Evolutionary conservation across 2,329 filamentous ascomycete genomes (phyloP), one percentile per base, ranked within the genome.

Genomic region (Pezicula rhizophila): DNA sequence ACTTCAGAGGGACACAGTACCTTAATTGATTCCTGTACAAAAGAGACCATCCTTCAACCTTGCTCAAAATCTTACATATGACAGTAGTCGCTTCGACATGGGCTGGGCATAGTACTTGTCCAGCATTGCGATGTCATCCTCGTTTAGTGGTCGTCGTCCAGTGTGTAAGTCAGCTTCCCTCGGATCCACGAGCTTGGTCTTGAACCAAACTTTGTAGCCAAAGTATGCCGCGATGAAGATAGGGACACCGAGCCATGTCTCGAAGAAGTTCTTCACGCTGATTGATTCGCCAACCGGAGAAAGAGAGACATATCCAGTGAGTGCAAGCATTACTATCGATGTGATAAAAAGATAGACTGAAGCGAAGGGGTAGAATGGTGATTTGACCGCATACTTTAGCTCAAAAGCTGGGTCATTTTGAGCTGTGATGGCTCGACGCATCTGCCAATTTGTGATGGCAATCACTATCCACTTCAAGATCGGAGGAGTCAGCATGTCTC

Each of bases 381-480:
- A 42, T 20, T 42, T 20, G 8, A 42, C 39, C 8, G 39, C 39
- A n/a, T 42, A 42, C 4, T 17, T 17, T 14, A 42, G 20, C 20
- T 42, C 39, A 17, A 42, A 23, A 20, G 39, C 39, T 42, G 39
- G 39, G 20, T 42, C 39, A 25, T 42, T 42, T 25, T 42, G 40
- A 28, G n/a, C 3, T n/a, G 23, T 42, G 40, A 42, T 11, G 5
- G 40, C 40, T 26, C 25, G 20, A 8, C 25, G 40, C 40, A 26
- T 42, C 25, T n/a, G 20, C 40, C 40, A 42, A 28, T 42, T 42
- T 12, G 40, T 42, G 11, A 42, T 25, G 8, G 40, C 18, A 14
- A 42, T 42, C 10, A 42, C 40, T 15, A 42, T 42, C 40, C 40
- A 42, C 5, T 23, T 23, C 23, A 23, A 23, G 2, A 23, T 23